Base-by-base conservation (phyloP, 2,329 filamentous ascomycete genomes). In the Diplocarpon mali region DNA sequence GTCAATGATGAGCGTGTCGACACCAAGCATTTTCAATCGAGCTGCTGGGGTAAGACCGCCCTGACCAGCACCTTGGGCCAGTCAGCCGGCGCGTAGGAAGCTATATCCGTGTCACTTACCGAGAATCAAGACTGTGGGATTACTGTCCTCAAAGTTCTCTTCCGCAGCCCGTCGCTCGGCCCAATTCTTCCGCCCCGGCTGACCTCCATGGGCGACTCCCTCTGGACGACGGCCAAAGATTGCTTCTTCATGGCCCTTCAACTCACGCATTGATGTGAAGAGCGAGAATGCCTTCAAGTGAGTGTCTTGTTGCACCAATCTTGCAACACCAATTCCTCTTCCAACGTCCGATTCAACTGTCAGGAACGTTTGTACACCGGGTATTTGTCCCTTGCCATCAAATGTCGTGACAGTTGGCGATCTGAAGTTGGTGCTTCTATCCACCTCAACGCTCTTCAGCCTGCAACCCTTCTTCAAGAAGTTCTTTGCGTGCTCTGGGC, bases 281-380 rank as follows among this genome's bases (percentile, higher is more conserved):
- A 84, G 52, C 1, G 76, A 78, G 50, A 75, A 80, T 1, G 78
- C 71, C 56, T 76, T 79, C 77, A 78, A 83, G 7, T 60, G 50
- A 2, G 59, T 62, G 1, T 60, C 48, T 8, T 52, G 44, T 31
- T 67, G 59, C 0, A 69, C 64, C 0, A 83, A 58, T 2, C 76
- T 65, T 0, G 73, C 65, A 1, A 83, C 54, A 1, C 80, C 80
- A 1, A 68, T 60, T 0, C 78, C 81, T 0, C 53, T 50, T 0
- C 79, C 79, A 1, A 73, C 51, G 1, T 65, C 62, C 0, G 73
- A 78, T 2, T 71, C 66, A n/a, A 77, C 62, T 0, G 60, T 67
- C 40, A 79, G 62, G 52, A 76, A 79, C 46, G 75, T 73, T 32
- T 73, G 67, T 0, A 85, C 63, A 1, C 75, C 75, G 31, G 63